Evolutionary conservation across 805 yeast genomes (phyloP), one percentile per base, ranked within the genome.

Genomic region (Dipodascopsis uninucleata): DNA sequence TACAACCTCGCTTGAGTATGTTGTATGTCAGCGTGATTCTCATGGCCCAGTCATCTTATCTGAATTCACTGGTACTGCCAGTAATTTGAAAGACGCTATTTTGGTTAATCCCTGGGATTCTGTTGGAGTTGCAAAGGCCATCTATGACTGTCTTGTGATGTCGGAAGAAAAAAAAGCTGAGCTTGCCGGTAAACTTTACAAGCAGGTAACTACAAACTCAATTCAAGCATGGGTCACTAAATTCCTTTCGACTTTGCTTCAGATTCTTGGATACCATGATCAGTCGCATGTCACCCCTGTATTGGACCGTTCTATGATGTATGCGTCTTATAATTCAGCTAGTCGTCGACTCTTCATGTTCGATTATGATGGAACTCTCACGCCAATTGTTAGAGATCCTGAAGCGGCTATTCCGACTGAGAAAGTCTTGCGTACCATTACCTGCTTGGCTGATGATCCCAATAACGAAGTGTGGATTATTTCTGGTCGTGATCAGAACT

Each of bases 41-140:
- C 76, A 80, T 49, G 76, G 84, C 2, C 96, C 97, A 0, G 72
- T 94, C 59, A 79, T 93, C 29, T 68, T 93, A 35, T 85, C 96
- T 18, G 99, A 93, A 68, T 93, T 93, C 61, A 84, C 95, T 44
- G 99, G 98, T 35, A 81, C 94, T 2, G 85, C 96, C 0, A 64
- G 63, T 28, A 41, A 56, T 12, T 51, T 70, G 17, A 47, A 55
- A 8, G 72, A 67, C 21, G 70, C 71, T n/a, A 73, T 85, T 39
- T 77, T 83, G 53, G 93, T 93, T 28, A 93, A 93, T 58, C 99
- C 99, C 5, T 93, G 97, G 96, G 97, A 93, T 67, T 75, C 94
- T 0, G 90, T 86, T 21, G 95, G 95, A 1, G 90, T 90, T 28
- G 90, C 98, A 1, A 83, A 79, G 58, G 76, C 88, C 5, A 83